These are phyloP conservation scores for Neurospora sp. DNA, from an alignment of 495 filamentous ascomycete genomes.

Conservation along the genomic window DNA sequence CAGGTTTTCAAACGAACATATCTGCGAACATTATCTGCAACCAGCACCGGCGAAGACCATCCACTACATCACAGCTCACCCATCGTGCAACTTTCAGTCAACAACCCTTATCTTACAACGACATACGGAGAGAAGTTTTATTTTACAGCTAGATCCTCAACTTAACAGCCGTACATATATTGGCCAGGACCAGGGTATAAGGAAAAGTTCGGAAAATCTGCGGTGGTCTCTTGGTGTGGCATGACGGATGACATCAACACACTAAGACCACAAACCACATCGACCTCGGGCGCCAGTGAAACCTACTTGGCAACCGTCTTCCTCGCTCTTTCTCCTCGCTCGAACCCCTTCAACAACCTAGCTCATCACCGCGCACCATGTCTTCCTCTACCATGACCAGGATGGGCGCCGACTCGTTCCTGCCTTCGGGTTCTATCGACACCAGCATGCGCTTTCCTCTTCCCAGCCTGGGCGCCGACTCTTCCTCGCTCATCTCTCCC, in stretches of 20 bases:
- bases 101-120: not conserved
- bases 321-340: not conserved
- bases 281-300: not conserved
- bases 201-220: not conserved
- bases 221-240: not conserved
- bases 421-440: constrained; percentile 19
- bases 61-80: not conserved
- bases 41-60: not conserved
- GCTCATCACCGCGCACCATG: constrained; percentile 2
- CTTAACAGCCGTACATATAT: not conserved
- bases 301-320: not conserved
- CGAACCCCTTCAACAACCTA: not conserved
- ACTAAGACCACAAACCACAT: constrained; percentile 2
- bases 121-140: not conserved
- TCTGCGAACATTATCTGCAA: not conserved
- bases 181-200: not conserved
- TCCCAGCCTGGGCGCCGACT: constrained; percentile 19
- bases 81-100: not conserved
- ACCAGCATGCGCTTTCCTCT: constrained; percentile 11
- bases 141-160: not conserved
- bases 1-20: not conserved
- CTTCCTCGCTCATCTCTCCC: constrained; percentile 32
- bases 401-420: constrained; percentile 22
- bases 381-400: constrained; percentile 19
- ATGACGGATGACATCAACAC: constrained; percentile 12